Base-by-base conservation (phyloP, 1,139 yeast genomes). In the Scheffersomyces insectosa region DNA sequence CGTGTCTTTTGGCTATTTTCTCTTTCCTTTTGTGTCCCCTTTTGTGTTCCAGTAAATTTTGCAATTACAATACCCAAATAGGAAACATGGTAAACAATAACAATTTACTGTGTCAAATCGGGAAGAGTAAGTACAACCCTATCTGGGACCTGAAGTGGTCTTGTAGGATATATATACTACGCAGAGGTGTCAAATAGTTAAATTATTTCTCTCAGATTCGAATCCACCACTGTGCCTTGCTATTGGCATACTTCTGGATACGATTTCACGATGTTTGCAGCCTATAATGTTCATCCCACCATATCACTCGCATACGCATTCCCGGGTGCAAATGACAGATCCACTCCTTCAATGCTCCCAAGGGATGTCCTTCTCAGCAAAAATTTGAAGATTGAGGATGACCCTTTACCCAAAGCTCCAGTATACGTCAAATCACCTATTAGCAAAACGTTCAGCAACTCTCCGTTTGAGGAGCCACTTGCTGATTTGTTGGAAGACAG, bases 381-480 rank as follows among this genome's bases (percentile, higher is more conserved):
- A 40, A 59, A 63, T 34, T 60, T 68, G 46, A 62, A 51, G 41
- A 49, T 68, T 5, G 51, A 49, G 4, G 51, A 54, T 28, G 56
- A 54, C 14, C 60, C 59, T 4, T 40, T 37, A 12, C 51, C 56
- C 3, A 46, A 47, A 12, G 42, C 39, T 2, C 58, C 59, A 13
- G 31, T 37, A 3, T 48, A 29, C 14, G 36, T 44, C 14, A 41
- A 34, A 3, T 27, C 16, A 4, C 57, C 65, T 4, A 45, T 59
- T 28, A 40, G 47, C 8, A 55, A 50, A 39, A 37, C 37, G 8
- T 57, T 49, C 37, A 36, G 35, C 11, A 33, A 12, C n/a, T 30
- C 28, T 10, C 7, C 28, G n/a, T 41, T 50, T 9, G 52, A 46
- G 1, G 67, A 65, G 38, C 75, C 76, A 1, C 58, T 72, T 28